Evolutionary conservation across 1,284 basidiomycete species (phyloP).

Genomic region (Waitea zeae): DNA sequence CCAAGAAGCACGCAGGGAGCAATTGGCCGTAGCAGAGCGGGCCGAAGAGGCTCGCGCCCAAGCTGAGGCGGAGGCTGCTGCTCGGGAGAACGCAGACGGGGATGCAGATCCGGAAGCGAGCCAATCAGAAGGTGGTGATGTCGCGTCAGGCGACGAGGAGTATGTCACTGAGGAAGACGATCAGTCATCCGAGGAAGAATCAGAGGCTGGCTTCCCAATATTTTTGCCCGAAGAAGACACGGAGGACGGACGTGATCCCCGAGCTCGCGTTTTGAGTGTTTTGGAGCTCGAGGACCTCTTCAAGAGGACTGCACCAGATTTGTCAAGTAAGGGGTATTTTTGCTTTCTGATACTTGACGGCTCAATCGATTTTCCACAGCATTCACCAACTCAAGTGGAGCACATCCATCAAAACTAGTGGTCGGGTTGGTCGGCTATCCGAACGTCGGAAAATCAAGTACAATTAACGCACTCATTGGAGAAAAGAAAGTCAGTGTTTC

Average conservation of each 20-base stretch:
- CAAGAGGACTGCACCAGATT: slow-evolving; percentile 56
- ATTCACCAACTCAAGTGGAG: slow-evolving; percentile 48
- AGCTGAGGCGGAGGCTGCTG: no score
- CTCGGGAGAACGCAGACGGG: no score
- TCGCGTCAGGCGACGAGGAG: no score
- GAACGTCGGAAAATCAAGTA: slow-evolving; percentile 94
- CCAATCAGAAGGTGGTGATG: slow-evolving; percentile 7
- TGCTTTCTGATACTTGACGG: neutral
- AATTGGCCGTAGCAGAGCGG: slow-evolving; percentile 17
- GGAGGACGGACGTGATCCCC: slow-evolving; percentile 37
- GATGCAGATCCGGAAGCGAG: slow-evolving; percentile 8
- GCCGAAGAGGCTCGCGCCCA: no score
- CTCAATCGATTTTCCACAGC: slow-evolving; percentile 19
- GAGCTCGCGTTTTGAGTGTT: slow-evolving; percentile 74
- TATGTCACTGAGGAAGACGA: no score
- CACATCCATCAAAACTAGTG: slow-evolving; percentile 51
- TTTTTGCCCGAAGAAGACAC: slow-evolving; percentile 18
- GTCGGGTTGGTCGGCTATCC: slow-evolving; percentile 98
- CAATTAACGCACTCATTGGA: slow-evolving; percentile 92
- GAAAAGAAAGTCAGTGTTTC: slow-evolving; percentile 97
- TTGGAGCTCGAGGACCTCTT: slow-evolving; percentile 86
- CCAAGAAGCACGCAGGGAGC: slow-evolving; percentile 55
- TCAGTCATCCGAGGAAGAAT: neutral
- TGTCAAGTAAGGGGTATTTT: slow-evolving; percentile 32
- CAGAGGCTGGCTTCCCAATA: slow-evolving; percentile 14